These are phyloP conservation scores for Malania oleifera DNA, from an alignment of 164 flowering plant species.

Conservation along the genomic window DNA sequence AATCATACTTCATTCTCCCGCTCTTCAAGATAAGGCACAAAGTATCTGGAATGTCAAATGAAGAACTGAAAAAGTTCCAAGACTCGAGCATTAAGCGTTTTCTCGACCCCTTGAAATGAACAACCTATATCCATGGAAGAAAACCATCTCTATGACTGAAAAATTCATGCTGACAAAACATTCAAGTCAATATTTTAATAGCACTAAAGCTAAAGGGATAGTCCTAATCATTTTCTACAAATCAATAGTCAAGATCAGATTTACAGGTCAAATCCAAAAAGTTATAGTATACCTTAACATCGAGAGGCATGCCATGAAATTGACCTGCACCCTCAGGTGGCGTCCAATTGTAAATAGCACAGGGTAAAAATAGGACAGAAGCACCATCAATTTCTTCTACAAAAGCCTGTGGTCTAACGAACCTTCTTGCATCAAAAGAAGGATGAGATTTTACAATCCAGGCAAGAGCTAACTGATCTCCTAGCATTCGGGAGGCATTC, in stretches of 20 bases:
- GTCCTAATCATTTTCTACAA: too few species aligned
- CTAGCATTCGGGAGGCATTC: constrained; percentile 91
- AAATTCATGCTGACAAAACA: too few species aligned
- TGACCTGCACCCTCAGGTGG: constrained; percentile 99
- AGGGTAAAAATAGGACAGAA: constrained; percentile 76
- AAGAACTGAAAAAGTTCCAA: constrained; percentile 71
- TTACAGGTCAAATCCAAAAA: neutral
- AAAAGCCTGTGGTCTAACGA: constrained; percentile 53
- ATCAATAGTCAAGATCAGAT: too few species aligned
- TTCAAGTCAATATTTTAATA: neutral
- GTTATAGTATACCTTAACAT: constrained; percentile 60
- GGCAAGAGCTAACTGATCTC: constrained; percentile 90
- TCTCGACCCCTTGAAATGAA: constrained; percentile 97
- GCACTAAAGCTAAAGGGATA: neutral
- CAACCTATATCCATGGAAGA: constrained; percentile 45
- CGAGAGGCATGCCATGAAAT: constrained; percentile 98
- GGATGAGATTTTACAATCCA: constrained; percentile 72
- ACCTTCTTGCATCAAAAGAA: constrained; percentile 59
- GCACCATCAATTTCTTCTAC: constrained; percentile 48
- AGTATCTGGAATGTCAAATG: constrained; percentile 60
- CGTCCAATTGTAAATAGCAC: constrained; percentile 86
- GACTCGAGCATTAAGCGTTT: constrained; percentile 96
- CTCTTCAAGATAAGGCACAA: constrained; percentile 77
- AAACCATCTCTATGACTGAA: neutral
- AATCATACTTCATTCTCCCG: constrained; percentile 88